Conservation (phyloP, 129 eudicot species). For the Tagetes patula region DNA sequence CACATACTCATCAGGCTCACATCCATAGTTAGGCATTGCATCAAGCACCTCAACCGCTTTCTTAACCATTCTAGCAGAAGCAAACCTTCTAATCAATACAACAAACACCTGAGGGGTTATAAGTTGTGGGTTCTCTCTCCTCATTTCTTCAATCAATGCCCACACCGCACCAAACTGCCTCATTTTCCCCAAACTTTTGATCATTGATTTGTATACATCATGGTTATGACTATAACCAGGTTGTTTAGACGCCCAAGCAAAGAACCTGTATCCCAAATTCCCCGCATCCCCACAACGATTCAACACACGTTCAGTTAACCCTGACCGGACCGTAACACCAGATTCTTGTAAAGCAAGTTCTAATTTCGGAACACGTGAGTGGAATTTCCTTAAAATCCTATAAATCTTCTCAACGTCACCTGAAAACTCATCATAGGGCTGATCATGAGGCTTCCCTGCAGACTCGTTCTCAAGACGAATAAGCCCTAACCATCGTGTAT, state of each 20-base stretch:
- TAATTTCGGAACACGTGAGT: slow-evolving; percentile 75
- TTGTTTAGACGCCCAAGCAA: slow-evolving; percentile 77
- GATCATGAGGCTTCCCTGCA: slow-evolving; percentile 28
- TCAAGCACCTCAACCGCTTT: slow-evolving; percentile 83
- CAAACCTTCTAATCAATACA: slow-evolving; percentile 76
- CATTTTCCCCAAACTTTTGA: slow-evolving; percentile 76
- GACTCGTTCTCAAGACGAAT: slow-evolving; percentile 46
- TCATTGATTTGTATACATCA: slow-evolving; percentile 72
- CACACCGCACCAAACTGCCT: slow-evolving; percentile 84
- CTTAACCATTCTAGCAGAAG: slow-evolving; percentile 81
- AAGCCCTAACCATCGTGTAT: slow-evolving; percentile 43
- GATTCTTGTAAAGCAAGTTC: slow-evolving; percentile 83
- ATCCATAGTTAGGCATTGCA: slow-evolving; percentile 87
- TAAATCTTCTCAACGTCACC: slow-evolving; percentile 75
- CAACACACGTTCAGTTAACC: slow-evolving; percentile 71
- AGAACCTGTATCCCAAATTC: slow-evolving; percentile 72
- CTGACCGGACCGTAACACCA: slow-evolving; percentile 60
- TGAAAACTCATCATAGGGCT: slow-evolving; percentile 60
- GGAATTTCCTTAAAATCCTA: slow-evolving; percentile 68
- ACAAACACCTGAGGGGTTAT: slow-evolving; percentile 71
- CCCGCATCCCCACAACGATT: slow-evolving; percentile 92
- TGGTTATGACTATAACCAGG: slow-evolving; percentile 66
- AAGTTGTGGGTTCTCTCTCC: slow-evolving; percentile 67
- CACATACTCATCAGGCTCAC: slow-evolving; percentile 83
- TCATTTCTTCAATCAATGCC: slow-evolving; percentile 89